These are phyloP conservation scores for Suhomyces emberorum DNA, from an alignment of 805 yeast genomes.

Conservation along the genomic window DNA sequence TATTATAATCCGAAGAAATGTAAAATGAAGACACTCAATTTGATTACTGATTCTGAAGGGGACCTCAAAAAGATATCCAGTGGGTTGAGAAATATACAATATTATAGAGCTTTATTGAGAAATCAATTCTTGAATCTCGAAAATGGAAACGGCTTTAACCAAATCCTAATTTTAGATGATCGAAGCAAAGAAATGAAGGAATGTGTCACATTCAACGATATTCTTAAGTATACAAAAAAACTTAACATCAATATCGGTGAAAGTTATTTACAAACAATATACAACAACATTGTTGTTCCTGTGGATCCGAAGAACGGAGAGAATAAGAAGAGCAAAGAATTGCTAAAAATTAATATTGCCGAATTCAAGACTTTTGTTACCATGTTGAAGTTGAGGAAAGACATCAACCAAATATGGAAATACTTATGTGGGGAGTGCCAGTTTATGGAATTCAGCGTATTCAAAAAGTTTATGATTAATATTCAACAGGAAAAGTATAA, in stretches of 20 bases:
- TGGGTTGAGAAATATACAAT: conserved; percentile 59
- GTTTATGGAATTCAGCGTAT: conserved; percentile 20
- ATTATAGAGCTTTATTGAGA: conserved; percentile 54
- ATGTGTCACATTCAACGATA: conserved; percentile 59
- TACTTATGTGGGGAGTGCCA: conserved; percentile 18
- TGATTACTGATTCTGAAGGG: conserved; percentile 64
- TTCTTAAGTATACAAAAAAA: conserved; percentile 59
- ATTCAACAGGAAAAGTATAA: conserved; percentile 47
- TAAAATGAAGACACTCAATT: conserved; percentile 74
- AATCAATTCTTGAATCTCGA: conserved; percentile 44
- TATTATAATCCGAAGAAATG: conserved; percentile 58
- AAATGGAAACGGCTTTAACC: conserved; percentile 17
- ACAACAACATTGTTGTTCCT: conserved; percentile 24
- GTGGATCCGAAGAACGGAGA: neutral
- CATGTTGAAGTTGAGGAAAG: conserved; percentile 61
- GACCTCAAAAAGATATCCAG: conserved; percentile 54
- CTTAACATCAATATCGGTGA: conserved; percentile 70
- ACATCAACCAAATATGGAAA: conserved; percentile 52
- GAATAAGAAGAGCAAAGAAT: no score
- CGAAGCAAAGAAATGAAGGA: conserved; percentile 22
- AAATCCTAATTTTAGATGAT: conserved; percentile 27
- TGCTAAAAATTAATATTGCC: conserved; percentile 47
- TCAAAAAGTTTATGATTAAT: conserved; percentile 39
- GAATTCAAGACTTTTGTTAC: conserved; percentile 77
- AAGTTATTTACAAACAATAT: conserved; percentile 47